A percentile compares a stretch with the other conserved stretches of the same genome.
These are phyloP conservation scores for Botrytis pseudocinerea DNA, from an alignment of 2,329 filamentous ascomycete genomes.

Conservation along the genomic window DNA sequence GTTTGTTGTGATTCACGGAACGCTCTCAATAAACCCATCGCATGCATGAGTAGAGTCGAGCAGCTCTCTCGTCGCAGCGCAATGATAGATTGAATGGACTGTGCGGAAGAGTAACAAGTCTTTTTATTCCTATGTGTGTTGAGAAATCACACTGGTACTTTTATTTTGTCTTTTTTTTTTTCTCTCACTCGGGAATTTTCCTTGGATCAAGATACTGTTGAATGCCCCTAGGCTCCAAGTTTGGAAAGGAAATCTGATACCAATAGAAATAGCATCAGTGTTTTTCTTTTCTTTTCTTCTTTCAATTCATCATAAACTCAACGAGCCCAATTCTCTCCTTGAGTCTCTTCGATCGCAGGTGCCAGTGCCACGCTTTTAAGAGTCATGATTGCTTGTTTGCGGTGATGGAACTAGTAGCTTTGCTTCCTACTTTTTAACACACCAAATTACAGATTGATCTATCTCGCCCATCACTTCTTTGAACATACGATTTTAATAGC, in stretches of 20 bases:
- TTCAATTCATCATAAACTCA: not conserved
- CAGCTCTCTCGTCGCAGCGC: not conserved
- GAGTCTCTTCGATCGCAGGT: not conserved
- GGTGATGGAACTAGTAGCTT: not conserved
- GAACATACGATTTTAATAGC: not conserved
- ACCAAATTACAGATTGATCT: not conserved
- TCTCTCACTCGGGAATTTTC: not conserved
- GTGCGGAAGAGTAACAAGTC: not conserved
- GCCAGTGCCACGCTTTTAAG: not conserved
- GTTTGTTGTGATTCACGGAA: not conserved
- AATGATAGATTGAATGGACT: not conserved
- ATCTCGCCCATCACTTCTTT: not conserved
- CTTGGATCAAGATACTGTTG: not conserved
- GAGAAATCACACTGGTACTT: not conserved
- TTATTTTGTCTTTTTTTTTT: not conserved
- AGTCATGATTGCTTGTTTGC: not conserved
- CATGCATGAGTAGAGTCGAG: not conserved
- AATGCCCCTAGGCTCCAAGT: not conserved
- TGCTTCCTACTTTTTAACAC: too few species aligned
- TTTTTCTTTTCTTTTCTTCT: not conserved
- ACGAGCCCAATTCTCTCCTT: not conserved
- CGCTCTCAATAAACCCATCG: not conserved
- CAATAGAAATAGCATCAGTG: not conserved
- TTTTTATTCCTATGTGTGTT: not conserved
- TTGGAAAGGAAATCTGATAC: fast-evolving